Conservation (phyloP, 306 rosid species). For the Quercus aquifolioides region DNA sequence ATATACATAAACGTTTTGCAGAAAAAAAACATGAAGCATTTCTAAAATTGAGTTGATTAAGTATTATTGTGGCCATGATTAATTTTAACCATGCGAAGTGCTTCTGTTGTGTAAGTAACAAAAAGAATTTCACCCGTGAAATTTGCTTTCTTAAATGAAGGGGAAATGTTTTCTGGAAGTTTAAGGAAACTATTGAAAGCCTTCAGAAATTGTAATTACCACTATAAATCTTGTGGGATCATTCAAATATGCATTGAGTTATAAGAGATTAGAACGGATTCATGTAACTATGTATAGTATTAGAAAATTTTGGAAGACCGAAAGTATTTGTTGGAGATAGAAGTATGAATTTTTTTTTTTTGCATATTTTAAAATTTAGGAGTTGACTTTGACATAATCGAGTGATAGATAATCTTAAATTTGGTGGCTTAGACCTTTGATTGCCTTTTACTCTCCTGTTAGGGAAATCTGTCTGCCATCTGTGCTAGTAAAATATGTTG, state of each 20-base stretch:
- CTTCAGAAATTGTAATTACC: background rate
- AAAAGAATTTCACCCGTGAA: background rate
- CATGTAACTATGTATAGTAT: background rate
- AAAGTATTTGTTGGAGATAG: background rate
- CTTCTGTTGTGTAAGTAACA: background rate
- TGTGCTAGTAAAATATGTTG: background rate
- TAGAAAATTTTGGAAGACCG: background rate
- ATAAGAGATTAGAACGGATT: background rate
- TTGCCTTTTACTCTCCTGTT: background rate
- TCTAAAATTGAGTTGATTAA: background rate
- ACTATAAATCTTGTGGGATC: background rate
- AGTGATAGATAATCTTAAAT: background rate
- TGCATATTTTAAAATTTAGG: background rate
- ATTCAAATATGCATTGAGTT: background rate
- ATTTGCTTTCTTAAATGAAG: background rate
- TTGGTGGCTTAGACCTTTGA: background rate
- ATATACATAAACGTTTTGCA: background rate
- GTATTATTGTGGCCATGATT: background rate
- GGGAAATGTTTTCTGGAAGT: background rate
- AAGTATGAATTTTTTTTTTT: background rate
- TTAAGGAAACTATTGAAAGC: background rate
- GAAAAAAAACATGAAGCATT: background rate
- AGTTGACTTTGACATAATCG: background rate
- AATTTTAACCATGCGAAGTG: background rate
- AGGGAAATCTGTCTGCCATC: background rate